Conservation (phyloP, 805 yeast species). For the Ogataea neopini region DNA sequence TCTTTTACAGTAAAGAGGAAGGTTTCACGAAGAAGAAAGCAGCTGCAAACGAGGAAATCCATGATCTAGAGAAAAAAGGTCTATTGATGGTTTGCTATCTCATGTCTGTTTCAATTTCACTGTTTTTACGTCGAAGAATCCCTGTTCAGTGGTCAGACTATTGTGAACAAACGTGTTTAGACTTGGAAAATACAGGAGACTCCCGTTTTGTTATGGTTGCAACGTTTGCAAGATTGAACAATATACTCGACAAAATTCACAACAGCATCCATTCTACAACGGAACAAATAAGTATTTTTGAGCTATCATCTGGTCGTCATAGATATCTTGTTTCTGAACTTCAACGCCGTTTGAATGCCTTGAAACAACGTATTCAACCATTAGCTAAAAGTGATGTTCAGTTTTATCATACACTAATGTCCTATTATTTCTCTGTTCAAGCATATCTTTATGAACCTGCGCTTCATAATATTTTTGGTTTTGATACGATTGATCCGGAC, state of each 20-base stretch:
- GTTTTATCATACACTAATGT: constrained; percentile 40
- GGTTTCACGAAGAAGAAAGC: constrained; percentile 41
- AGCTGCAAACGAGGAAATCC: constrained; percentile 39
- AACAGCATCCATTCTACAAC: constrained; percentile 46
- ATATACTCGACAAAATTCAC: constrained; percentile 62
- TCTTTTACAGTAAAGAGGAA: constrained; percentile 41
- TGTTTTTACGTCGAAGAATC: constrained; percentile 64
- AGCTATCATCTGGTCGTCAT: constrained; percentile 32
- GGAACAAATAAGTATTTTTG: constrained; percentile 35
- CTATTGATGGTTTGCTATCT: constrained; percentile 61
- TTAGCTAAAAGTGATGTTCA: constrained; percentile 31
- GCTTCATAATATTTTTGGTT: constrained; percentile 21
- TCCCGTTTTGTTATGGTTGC: constrained; percentile 47
- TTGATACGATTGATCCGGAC: constrained; percentile 12
- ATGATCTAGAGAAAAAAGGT: constrained; percentile 47
- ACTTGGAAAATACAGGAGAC: constrained; percentile 42
- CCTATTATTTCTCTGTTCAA: constrained; percentile 62
- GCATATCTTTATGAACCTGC: constrained; percentile 65
- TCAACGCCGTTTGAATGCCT: constrained; percentile 44
- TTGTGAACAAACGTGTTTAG: constrained; percentile 58
- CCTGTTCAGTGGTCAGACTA: constrained; percentile 65
- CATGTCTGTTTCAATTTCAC: constrained; percentile 60
- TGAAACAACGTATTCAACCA: constrained; percentile 41
- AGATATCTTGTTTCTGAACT: constrained; percentile 49
- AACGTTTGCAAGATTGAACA: constrained; percentile 57